Evolutionary conservation across 2,329 filamentous ascomycete species (phyloP), one percentile per base, ranked within the genome.

Genomic region (Fusarium guadeloupense): DNA sequence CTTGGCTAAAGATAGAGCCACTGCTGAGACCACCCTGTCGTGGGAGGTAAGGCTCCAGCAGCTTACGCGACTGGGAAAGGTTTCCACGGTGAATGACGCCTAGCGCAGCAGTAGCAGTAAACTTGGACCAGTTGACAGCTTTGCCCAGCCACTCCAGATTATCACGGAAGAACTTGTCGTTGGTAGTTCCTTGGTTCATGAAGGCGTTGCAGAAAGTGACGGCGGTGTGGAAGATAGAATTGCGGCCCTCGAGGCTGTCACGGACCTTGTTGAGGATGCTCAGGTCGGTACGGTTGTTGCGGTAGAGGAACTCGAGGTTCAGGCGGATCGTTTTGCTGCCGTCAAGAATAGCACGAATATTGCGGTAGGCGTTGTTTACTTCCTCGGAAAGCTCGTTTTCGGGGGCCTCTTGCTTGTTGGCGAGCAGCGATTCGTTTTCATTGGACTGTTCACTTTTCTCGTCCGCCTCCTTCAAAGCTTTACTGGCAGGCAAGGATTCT

Each of bases 101-200:
- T 6, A 99, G 82, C 8, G 95, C 95, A 52, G 95, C 95, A 5
- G 95, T 99, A 13, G 95, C 95, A 1, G 95, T 97, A 75, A 99
- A 99, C 75, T 99, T 99, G 59, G 93, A 97, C 95, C 95, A 99
- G 80, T 99, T 99, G 41, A 98, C 93, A 21, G 95, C 95, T 81
- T 98, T 99, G 58, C 94, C 93, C 4, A 99, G 80, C 95, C 95
- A 99, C 66, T 99, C 95, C 20, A 99, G 79, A 74, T 99, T 99
- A 72, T 98, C 93, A 8, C 96, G 87, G 86, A 99, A 98, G 80
- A 99, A 99, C 72, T 94, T 96, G 78, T 99, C 95, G 70, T 97
- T 95, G 0, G 94, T 97, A 1, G 95, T 99, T 55, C 95, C 96
- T 48, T 96, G 93, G 74, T 99, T 96, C 95, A 99, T 99, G 75